A percentile compares a stretch with the other conserved stretches of the same genome.
These are phyloP conservation scores for Cladosporium halotolerans DNA, from an alignment of 2,329 filamentous ascomycete species.

Conservation along the genomic window DNA sequence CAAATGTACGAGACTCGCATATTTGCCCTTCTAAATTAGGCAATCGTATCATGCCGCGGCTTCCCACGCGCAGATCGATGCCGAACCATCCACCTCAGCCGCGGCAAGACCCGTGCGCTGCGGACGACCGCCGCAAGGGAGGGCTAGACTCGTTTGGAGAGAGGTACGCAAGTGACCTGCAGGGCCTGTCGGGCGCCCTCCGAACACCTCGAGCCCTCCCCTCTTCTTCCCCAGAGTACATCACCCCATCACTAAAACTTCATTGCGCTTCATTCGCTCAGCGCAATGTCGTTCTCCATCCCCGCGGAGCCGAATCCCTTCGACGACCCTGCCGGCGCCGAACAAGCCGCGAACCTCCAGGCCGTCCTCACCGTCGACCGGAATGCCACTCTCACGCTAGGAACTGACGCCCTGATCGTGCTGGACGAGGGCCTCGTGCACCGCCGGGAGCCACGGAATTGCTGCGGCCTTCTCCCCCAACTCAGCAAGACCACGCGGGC, in stretches of 20 bases:
- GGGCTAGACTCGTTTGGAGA: not conserved
- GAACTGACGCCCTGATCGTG: conserved; percentile 54
- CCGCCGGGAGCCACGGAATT: conserved; percentile 41
- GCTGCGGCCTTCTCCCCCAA: conserved; percentile 49
- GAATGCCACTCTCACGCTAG: conserved; percentile 55
- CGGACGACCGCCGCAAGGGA: not conserved
- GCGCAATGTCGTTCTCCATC: conserved; percentile 12
- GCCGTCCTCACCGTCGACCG: conserved; percentile 42
- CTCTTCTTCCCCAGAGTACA: not conserved
- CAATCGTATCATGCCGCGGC: too few relatives aligned
- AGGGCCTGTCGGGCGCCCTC: not conserved
- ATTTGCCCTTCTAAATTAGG: too few relatives aligned
- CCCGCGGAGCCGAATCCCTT: conserved; percentile 23
- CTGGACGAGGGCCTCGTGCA: conserved; percentile 52
- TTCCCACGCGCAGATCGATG: not conserved
- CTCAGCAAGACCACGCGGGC: conserved; percentile 45
- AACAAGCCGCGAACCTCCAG: conserved; percentile 10
- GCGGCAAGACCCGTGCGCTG: not conserved
- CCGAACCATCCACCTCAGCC: not conserved
- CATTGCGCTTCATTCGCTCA: conserved; percentile 27
- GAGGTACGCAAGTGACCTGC: not conserved
- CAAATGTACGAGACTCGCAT: too few relatives aligned
- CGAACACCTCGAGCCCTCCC: not conserved
- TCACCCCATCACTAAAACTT: not conserved
- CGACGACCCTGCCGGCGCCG: conserved; percentile 25